These are phyloP conservation scores for Saksenaea oblongispora DNA, from an alignment of 371 early-diverging fungal genomes.

Conservation along the genomic window DNA sequence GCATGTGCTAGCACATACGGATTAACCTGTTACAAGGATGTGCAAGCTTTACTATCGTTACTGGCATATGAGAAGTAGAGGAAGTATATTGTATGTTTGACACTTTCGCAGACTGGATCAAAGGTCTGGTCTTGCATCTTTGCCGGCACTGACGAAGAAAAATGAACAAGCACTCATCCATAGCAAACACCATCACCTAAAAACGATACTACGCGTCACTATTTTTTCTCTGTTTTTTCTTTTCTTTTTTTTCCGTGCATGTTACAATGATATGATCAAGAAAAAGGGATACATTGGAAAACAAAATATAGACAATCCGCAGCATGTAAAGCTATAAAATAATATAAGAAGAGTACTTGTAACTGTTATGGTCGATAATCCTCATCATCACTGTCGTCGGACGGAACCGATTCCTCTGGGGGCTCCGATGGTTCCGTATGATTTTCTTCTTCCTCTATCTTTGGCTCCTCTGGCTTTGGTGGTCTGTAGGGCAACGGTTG, in stretches of 20 bases:
- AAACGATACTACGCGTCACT: neutral
- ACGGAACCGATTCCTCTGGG: neutral
- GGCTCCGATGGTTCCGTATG: neutral
- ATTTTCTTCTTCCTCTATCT: neutral
- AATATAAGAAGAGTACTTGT: neutral
- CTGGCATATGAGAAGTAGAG: neutral
- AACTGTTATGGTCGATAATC: neutral
- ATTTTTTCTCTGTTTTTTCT: neutral
- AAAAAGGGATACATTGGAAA: slow-evolving; percentile 1
- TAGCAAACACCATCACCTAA: neutral
- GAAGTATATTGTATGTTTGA: neutral
- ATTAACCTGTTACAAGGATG: neutral
- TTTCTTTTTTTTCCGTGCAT: neutral
- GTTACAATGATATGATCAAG: slow-evolving; percentile 2
- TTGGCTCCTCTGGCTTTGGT: neutral
- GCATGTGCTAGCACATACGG: neutral
- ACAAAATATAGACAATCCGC: slow-evolving; percentile 3
- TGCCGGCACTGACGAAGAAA: too few species aligned
- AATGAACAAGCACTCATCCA: neutral
- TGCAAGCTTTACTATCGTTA: neutral
- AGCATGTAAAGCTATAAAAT: neutral
- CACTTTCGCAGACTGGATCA: neutral
- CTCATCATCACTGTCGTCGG: slow-evolving; percentile 1
- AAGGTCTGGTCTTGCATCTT: neutral
- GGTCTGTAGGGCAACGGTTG: neutral